Evolutionary conservation across 2,329 filamentous ascomycete species (phyloP), one percentile per base, ranked within the genome.

Genomic region (Aspergillus texensis): DNA sequence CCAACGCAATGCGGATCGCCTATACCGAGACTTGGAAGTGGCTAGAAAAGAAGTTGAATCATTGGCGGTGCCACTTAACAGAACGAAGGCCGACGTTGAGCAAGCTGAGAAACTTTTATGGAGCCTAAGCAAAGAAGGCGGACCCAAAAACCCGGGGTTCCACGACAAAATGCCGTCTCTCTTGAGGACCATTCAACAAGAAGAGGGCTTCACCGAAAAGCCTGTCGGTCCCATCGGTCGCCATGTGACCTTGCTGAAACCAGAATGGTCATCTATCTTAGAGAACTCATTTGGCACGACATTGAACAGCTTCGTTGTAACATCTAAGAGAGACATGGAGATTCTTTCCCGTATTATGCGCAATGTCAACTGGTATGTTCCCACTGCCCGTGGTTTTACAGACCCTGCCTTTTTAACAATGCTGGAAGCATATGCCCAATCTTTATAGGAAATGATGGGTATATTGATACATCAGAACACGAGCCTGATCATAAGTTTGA

Each of bases 161-260:
- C 86, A 89, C 48, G 75, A 77, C 1, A 85, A 84, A 46, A 85
- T 96, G 71, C 82, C 84, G 1, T 78, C 82, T 2, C 84, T 97
- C 3, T 78, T 96, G 8, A 82, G 79, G 59, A 85, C 84, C n/a
- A 91, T 98, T 65, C 83, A 87, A 6, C 80, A 82, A n/a, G 92
- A 96, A 62, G 77, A 67, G 2, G 83, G 88, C 0, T 98, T 96
- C 73, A 80, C 82, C 28, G 81, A 86, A 50, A 89, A 85, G 65
- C 95, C 95, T 2, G 82, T 98, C 39, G 95, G 95, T 0, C 95
- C 95, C 0, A 82, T 98, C 16, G 95, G 94, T 34, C 82, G 88
- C 28, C 86, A 95, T 71, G 84, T 99, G 58, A 89, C 88, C 68
- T 81, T 99, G 28, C 80, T 88, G 41, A 89, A 94, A 68, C 90